phyloP scores from a whole-genome alignment of 1,284 basidiomycete genomes.

The Sporisorium iseilematis-ciliati region DNA sequence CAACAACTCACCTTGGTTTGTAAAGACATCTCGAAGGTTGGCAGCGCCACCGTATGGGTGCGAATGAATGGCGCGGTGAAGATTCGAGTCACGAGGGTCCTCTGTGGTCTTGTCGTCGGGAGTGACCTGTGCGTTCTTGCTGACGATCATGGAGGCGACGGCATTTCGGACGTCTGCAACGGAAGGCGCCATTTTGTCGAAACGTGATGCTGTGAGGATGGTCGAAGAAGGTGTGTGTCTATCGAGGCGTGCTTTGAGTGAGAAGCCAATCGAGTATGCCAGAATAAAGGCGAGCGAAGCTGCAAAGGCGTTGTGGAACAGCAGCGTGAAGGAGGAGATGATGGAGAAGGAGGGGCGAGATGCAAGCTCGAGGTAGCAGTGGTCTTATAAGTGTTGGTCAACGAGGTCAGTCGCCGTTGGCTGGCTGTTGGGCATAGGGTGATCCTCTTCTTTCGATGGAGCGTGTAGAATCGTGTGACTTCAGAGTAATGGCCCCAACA shows the following conservation, averaged over 20 bases:
- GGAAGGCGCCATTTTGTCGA: conserved; percentile 24
- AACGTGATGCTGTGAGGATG: not conserved
- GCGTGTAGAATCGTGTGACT: no score
- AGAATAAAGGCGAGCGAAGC: conserved; percentile 12
- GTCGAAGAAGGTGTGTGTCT: not conserved
- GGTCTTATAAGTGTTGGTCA: conserved; percentile 6
- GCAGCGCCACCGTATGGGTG: conserved; percentile 61
- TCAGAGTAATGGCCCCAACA: no score
- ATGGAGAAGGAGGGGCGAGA: not conserved
- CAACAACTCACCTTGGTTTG: conserved; percentile 63
- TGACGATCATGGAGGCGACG: conserved; percentile 7
- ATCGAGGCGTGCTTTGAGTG: not conserved
- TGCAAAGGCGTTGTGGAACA: conserved; percentile 1
- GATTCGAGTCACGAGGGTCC: conserved; percentile 49
- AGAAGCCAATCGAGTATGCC: conserved; percentile 1
- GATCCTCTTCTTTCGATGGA: no score
- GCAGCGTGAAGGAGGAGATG: conserved; percentile 1
- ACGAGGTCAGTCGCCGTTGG: not conserved
- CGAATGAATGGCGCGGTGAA: conserved; percentile 50
- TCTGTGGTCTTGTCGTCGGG: conserved; percentile 59
- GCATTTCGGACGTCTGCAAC: conserved; percentile 18
- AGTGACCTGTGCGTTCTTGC: conserved; percentile 38
- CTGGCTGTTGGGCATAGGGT: no score
- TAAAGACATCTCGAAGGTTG: conserved; percentile 61
- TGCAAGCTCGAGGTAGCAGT: not conserved